Evolutionary conservation across 306 rosid species (phyloP).

Genomic region (Astragalus membranaceus): DNA sequence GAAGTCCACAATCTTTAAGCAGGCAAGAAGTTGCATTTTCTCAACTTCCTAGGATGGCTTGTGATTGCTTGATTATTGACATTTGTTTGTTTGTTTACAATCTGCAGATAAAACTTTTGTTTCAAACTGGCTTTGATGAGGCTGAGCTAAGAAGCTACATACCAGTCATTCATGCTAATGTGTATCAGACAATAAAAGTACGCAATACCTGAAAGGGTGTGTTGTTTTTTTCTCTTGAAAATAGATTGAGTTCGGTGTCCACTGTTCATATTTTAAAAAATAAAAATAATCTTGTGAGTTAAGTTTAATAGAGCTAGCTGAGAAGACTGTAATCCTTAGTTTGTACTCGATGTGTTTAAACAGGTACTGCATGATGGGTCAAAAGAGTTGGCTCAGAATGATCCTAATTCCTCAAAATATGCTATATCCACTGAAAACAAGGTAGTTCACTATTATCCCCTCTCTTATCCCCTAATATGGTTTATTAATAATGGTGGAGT

Average conservation of each 20-base stretch:
- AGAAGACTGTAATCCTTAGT: slow-evolving; percentile 16
- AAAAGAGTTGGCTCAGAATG: slow-evolving; percentile 85
- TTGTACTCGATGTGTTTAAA: slow-evolving; percentile 24
- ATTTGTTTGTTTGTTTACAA: neutral
- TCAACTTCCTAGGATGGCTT: neutral
- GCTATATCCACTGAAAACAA: slow-evolving; percentile 58
- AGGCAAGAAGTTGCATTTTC: slow-evolving; percentile 45
- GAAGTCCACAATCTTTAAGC: slow-evolving; percentile 93
- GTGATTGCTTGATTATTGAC: neutral
- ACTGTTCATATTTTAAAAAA: slow-evolving; percentile 14
- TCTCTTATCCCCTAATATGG: neutral
- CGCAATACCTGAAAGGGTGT: slow-evolving; percentile 99
- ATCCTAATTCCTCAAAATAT: slow-evolving; percentile 46
- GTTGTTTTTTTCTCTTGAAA: slow-evolving; percentile 77
- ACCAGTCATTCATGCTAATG: slow-evolving; percentile 92
- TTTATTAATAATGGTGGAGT: neutral
- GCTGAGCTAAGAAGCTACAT: slow-evolving; percentile 86
- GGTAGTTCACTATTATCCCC: slow-evolving; percentile 36
- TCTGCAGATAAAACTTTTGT: slow-evolving; percentile 80
- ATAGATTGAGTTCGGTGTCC: slow-evolving; percentile 35
- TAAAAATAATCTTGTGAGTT: neutral
- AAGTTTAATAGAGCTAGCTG: slow-evolving; percentile 18
- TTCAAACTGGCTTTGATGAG: slow-evolving; percentile 93
- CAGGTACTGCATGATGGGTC: slow-evolving; percentile 89
- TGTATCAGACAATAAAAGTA: slow-evolving; percentile 99